Percentiles rank a stretch among this genome's conserved stretches.
phyloP scores from a whole-genome alignment of 495 filamentous ascomycete species.

The Xylaria intraflava region DNA sequence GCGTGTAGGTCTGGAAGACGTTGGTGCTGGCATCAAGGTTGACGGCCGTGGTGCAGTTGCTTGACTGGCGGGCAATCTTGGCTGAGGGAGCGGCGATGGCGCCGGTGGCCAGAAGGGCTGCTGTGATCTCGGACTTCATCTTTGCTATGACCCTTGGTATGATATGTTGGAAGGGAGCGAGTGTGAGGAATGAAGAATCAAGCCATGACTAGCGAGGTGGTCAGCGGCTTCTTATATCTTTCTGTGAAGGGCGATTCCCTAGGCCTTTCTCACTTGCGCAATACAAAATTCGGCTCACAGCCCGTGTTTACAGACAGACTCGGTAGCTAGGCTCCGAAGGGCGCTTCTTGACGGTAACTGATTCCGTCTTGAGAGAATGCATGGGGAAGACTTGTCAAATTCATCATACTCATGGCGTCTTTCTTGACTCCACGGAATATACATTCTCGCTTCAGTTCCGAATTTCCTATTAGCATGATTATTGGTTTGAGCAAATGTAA shows the following conservation, averaged over 20 bases:
- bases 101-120: constrained; percentile 37
- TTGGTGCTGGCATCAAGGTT: constrained; percentile 48
- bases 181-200: constrained; percentile 28
- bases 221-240: constrained; percentile 22
- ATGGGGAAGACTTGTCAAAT: constrained; percentile 21
- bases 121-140: constrained; percentile 40
- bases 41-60: constrained; percentile 44
- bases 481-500: constrained; percentile 22
- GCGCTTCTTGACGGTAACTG: constrained; percentile 27
- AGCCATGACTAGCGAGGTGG: constrained; percentile 3
- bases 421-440: constrained; percentile 23
- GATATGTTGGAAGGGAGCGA: constrained; percentile 18
- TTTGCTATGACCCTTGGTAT: constrained; percentile 26
- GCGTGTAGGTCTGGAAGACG: constrained; percentile 45
- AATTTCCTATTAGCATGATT: constrained; percentile 33
- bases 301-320: constrained; percentile 25
- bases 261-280: constrained; percentile 14
- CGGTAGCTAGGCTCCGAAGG: constrained; percentile 41
- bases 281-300: constrained; percentile 46
- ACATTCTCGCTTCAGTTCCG: constrained; percentile 28
- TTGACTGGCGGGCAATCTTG: constrained; percentile 26
- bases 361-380: constrained; percentile 30
- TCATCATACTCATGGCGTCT: constrained; percentile 23
- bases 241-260: background rate
- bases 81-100: constrained; percentile 38